Base-by-base conservation (phyloP, 1,139 yeast genomes). In the Maudiozyma humilis region DNA sequence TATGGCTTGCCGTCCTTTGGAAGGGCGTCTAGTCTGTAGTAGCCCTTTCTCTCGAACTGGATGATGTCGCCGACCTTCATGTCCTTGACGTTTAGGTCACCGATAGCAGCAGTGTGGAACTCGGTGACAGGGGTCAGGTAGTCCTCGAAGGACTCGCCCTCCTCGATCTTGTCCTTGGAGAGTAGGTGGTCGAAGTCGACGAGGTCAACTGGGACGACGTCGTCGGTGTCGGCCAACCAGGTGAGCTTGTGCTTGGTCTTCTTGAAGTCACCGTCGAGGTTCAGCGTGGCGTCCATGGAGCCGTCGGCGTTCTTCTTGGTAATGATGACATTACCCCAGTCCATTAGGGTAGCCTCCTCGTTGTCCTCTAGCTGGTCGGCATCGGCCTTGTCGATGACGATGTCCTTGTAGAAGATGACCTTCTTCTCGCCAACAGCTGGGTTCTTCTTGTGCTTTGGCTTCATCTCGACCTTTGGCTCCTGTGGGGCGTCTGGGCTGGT, bases 11-110 rank as follows among this genome's bases (percentile, higher is more conserved):
- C 82, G 44, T 73, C 75, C 39, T 71, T 63, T 55, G 73, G 75
- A 41, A 57, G 44, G 55, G 78, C 64, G 65, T 91, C 97, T 49
- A 89, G 74, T 65, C 93, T 79, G 77, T 71, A 91, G 75, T 87
- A 91, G 55, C 97, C 97, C 75, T 91, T 91, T 75, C 98, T 84
- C 71, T 91, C 97, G 55, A 91, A 87, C 70, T 91, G 97, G 56
- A 91, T 81, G 49, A 89, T 74, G 52, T 86, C 95, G 51, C 95
- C 96, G 52, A 71, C 82, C 71, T 84, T 78, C 75, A 91, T 76
- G 47, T 73, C 66, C 58, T 74, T 76, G 51, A 89, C 77, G 62
- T 89, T 91, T 57, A 78, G 65, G 64, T 91, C 97, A 53, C 89
- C 97, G 55, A 75, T 60, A 32, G 94, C 96, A 38, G 71, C 64